Base-by-base conservation (phyloP, 305 asterid genomes). In the Fraxinus sp. region DNA sequence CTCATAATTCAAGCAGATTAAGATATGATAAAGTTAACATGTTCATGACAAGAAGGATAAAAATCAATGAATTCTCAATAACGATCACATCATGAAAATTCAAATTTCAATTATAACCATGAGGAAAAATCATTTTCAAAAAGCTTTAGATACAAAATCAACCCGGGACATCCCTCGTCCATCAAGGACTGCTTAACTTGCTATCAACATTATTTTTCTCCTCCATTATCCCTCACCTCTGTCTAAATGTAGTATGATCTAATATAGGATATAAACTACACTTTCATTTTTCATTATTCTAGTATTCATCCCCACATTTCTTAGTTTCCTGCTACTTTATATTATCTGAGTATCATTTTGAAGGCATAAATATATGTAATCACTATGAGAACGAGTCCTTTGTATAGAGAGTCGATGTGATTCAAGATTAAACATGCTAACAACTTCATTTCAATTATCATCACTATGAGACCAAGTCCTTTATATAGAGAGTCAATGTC, bases 361-460 rank as follows among this genome's bases (percentile, higher is more conserved):
- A 64, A 64, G 72, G 35, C 72, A 9, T 24, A 64, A 64, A 59
- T 59, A 30, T 57, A 57, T 57, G 18, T 57, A 26, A 57, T 57
- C 66, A 57, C 66, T 57, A 57, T 62, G 71, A 62, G 71, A 64
- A 64, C 7, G 72, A 64, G 72, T 64, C 72, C 33, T 64, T 64
- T 24, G n/a, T 9, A 64, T 64, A 64, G 72, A 62, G 16, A 62
- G 16, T 62, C 16, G 33, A 62, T 62, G 72, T 62, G 72, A 24
- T 62, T 4, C 9, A 62, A 62, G 72, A 64, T 64, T 10, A 64
- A 8, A 24, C 72, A 62, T 2, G 72, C 33, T 22, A 62, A 62
- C 33, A 64, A 24, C 2, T 22, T 59, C 30, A 59, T 59, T 20
- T 59, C 70, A 59, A 20, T 20, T 59, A 59, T 59, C 13, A 20